Percentiles rank a stretch among this genome's conserved stretches.
phyloP scores from a whole-genome alignment of 345 rosid species.

The Aethionema arabicum region DNA sequence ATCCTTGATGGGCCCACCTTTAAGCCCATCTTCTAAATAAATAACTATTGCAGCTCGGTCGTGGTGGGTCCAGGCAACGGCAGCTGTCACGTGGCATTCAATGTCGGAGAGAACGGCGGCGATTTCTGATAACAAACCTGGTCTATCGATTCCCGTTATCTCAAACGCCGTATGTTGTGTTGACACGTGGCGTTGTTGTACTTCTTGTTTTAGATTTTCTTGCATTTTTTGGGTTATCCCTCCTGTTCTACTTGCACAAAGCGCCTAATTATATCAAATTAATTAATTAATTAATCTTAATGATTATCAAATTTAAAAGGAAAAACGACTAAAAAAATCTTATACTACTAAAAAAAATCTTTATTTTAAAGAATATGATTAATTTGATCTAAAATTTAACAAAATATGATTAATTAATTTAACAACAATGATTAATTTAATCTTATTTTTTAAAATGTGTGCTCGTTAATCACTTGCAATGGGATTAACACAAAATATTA shows the following conservation, averaged over 20 bases:
- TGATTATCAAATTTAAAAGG: background rate
- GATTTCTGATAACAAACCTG: conserved; percentile 85
- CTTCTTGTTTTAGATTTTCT: conserved; percentile 44
- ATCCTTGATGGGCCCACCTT: conserved; percentile 57
- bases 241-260: conserved; percentile 52
- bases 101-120: conserved; percentile 61
- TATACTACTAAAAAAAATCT: too few species aligned
- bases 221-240: conserved; percentile 47
- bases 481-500: too few species aligned
- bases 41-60: conserved; percentile 62
- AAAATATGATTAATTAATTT: too few species aligned
- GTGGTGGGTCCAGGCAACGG: conserved; percentile 86
- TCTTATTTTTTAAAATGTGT: too few species aligned
- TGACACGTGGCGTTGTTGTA: conserved; percentile 55
- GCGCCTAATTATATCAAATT: conserved; percentile 45
- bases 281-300: background rate
- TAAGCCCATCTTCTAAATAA: conserved; percentile 59
- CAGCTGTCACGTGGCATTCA: conserved; percentile 66
- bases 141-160: conserved; percentile 64
- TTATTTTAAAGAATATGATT: too few species aligned
- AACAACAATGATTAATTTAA: too few species aligned
- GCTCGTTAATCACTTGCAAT: too few species aligned
- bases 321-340: too few species aligned
- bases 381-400: too few species aligned
- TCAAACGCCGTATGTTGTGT: conserved; percentile 74